These are phyloP conservation scores for Leccinum pachyderme DNA, from an alignment of 1,284 basidiomycete species.

Conservation along the genomic window DNA sequence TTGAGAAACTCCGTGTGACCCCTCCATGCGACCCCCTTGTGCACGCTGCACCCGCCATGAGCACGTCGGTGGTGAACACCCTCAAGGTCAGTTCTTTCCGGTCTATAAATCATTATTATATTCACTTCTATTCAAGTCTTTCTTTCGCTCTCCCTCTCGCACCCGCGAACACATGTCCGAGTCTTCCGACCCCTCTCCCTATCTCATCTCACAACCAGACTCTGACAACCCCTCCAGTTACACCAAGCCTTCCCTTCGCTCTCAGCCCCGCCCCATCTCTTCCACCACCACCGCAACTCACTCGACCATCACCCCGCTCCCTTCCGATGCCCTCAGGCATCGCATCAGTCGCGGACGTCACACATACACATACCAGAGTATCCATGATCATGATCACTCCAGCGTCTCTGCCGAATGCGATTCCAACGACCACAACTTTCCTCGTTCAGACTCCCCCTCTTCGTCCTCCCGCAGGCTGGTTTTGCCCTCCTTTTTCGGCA, in stretches of 20 bases:
- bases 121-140: slow-evolving; percentile 37
- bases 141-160: slow-evolving; percentile 51
- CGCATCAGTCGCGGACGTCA: slow-evolving; percentile 17
- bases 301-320: slow-evolving; percentile 53
- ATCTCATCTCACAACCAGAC: slow-evolving; percentile 8
- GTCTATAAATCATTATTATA: no score
- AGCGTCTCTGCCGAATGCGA: slow-evolving; percentile 20
- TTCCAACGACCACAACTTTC: slow-evolving; percentile 19
- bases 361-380: slow-evolving; percentile 14
- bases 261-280: slow-evolving; percentile 62
- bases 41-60: not conserved
- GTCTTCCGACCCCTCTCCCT: slow-evolving; percentile 23
- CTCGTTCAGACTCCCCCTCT: slow-evolving; percentile 33
- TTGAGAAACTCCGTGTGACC: not conserved
- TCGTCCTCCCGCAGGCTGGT: slow-evolving; percentile 25
- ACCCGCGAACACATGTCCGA: slow-evolving; percentile 32
- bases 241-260: slow-evolving; percentile 46
- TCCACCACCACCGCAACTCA: slow-evolving; percentile 59
- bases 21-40: not conserved
- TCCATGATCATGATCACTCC: slow-evolving; percentile 23
- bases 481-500: slow-evolving; percentile 53
- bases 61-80: not conserved
- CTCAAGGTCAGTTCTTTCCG: not conserved
- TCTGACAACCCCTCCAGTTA: slow-evolving; percentile 21
- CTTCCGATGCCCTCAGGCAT: slow-evolving; percentile 39